These are phyloP conservation scores for Saccharum hybrid DNA, from an alignment of 202 grass and related monocot species.

Conservation along the genomic window DNA sequence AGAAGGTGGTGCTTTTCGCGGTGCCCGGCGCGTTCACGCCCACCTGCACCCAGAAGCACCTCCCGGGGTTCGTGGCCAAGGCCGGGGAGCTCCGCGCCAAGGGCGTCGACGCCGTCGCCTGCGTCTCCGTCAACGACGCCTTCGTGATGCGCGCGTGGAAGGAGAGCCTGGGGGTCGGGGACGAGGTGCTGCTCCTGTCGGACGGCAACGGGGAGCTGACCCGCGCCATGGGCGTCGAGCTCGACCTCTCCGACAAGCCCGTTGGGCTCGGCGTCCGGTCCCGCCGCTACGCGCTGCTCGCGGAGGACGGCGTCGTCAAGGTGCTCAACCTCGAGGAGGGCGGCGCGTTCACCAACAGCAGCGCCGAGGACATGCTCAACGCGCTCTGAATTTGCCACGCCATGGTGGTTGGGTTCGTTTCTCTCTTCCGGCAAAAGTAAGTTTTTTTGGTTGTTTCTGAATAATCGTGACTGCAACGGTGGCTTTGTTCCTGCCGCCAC, in stretches of 20 bases:
- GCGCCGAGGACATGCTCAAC: constrained; percentile 85
- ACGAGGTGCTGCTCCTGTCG: constrained; percentile 77
- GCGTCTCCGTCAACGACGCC: constrained; percentile 84
- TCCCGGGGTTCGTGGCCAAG: constrained; percentile 78
- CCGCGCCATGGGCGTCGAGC: constrained; percentile 72
- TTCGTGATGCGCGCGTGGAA: constrained; percentile 92
- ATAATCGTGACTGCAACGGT: constrained; percentile 42
- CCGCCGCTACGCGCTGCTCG: constrained; percentile 82
- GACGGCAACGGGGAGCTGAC: constrained; percentile 78
- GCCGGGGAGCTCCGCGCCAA: constrained; percentile 68
- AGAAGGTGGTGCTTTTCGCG: constrained; percentile 81
- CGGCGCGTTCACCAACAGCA: constrained; percentile 82
- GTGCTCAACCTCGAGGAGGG: constrained; percentile 90
- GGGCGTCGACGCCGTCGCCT: constrained; percentile 73
- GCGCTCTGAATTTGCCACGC: constrained; percentile 49
- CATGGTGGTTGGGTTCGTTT: not conserved
- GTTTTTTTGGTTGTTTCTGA: constrained; percentile 24
- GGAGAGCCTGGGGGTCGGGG: constrained; percentile 69
- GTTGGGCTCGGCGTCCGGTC: constrained; percentile 71
- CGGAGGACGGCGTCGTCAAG: constrained; percentile 74
- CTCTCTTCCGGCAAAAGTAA: not conserved
- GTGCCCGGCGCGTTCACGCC: constrained; percentile 79
- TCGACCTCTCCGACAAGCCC: constrained; percentile 82
- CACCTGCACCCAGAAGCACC: constrained; percentile 87
- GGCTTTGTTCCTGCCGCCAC: constrained; percentile 5